A percentile compares a stretch with the other conserved stretches of the same genome.
phyloP scores from a whole-genome alignment of 768 basidiomycete species.

The Gloeopeniophorella convolvens region DNA sequence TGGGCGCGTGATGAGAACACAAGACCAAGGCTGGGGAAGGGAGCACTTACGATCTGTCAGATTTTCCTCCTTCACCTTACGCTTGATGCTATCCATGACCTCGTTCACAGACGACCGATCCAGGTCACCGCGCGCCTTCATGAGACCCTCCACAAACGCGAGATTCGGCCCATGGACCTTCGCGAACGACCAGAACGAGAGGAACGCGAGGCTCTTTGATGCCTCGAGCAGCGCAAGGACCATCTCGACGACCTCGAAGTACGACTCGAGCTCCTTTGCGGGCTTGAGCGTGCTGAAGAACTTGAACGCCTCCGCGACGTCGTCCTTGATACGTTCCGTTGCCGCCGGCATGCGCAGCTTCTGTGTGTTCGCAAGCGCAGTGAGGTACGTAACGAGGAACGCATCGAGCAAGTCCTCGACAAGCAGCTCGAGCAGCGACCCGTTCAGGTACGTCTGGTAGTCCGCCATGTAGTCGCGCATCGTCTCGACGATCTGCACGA shows the following conservation, averaged over 20 bases:
- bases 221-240: slow-evolving; percentile 77
- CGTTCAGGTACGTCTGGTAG: slow-evolving; percentile 86
- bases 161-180: slow-evolving; percentile 91
- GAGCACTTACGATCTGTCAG: slow-evolving; percentile 66
- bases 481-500: slow-evolving; percentile 88
- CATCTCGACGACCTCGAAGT: slow-evolving; percentile 84
- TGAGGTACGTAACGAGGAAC: slow-evolving; percentile 87
- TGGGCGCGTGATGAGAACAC: slow-evolving; percentile 11
- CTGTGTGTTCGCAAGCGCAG: slow-evolving; percentile 74
- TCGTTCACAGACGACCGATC: slow-evolving; percentile 84
- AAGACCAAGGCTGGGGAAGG: not conserved
- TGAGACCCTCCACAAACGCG: slow-evolving; percentile 82
- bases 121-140: slow-evolving; percentile 85
- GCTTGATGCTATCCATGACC: slow-evolving; percentile 88
- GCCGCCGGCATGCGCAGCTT: slow-evolving; percentile 84
- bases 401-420: slow-evolving; percentile 89
- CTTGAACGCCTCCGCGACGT: slow-evolving; percentile 67
- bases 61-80: slow-evolving; percentile 88
- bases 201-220: slow-evolving; percentile 81
- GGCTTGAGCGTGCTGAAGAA: slow-evolving; percentile 80
- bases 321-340: slow-evolving; percentile 74
- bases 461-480: slow-evolving; percentile 97
- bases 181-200: slow-evolving; percentile 93
- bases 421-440: slow-evolving; percentile 83
- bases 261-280: slow-evolving; percentile 69